A percentile compares a stretch with the other conserved stretches of the same genome.
Evolutionary conservation across 2,329 filamentous ascomycete genomes (phyloP).

Genomic region (Metarhizium rileyi): DNA sequence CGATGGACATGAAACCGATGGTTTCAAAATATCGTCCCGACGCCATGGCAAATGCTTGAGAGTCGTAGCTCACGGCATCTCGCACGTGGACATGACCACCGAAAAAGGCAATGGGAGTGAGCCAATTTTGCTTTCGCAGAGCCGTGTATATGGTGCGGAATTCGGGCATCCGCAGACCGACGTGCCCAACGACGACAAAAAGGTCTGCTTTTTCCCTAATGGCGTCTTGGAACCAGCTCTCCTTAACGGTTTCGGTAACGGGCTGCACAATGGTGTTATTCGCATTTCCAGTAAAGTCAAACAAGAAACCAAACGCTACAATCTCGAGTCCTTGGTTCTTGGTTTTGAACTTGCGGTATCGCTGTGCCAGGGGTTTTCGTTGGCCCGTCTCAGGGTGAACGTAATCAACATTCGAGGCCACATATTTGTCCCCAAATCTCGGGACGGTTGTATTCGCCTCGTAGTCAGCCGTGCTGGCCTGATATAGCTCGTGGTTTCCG

Average conservation of each 20-base stretch:
- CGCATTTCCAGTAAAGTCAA: conserved; percentile 82
- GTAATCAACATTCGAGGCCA: conserved; percentile 91
- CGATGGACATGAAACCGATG: conserved; percentile 83
- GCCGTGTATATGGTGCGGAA: conserved; percentile 68
- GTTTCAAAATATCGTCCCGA: conserved; percentile 93
- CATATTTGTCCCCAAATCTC: conserved; percentile 69
- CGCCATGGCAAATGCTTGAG: conserved; percentile 67
- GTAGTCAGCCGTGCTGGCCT: conserved; percentile 62
- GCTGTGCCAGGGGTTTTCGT: conserved; percentile 64
- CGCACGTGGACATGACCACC: conserved; percentile 86
- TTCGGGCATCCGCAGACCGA: conserved; percentile 72
- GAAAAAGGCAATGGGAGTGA: conserved; percentile 83
- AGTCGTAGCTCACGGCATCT: conserved; percentile 73
- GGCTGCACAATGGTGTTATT: conserved; percentile 82
- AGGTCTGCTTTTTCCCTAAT: conserved; percentile 79
- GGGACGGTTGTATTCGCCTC: conserved; percentile 76
- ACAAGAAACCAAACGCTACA: conserved; percentile 86
- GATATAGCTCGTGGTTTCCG: conserved; percentile 94
- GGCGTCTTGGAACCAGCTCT: conserved; percentile 81
- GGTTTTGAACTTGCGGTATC: conserved; percentile 84
- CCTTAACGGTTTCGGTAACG: conserved; percentile 70
- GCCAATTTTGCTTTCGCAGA: conserved; percentile 66
- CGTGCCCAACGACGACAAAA: conserved; percentile 79
- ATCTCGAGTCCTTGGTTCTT: conserved; percentile 79
- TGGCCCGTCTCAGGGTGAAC: conserved; percentile 62